Evolutionary conservation across 805 yeast genomes (phyloP).

Genomic region (Candida rishiriensis): DNA sequence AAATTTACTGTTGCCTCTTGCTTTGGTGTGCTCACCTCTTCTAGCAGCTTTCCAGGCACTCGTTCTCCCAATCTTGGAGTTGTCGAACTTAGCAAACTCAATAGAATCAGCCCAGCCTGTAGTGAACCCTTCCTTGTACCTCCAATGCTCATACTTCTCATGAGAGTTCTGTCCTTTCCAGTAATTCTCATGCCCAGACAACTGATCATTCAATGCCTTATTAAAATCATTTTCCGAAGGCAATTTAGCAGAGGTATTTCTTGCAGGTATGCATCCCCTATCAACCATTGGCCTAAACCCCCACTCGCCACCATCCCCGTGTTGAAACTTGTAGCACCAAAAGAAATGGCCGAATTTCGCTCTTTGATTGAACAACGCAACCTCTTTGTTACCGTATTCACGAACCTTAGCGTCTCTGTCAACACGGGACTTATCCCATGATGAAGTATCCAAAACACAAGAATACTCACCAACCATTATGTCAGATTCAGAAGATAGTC

Average conservation of each 20-base stretch:
- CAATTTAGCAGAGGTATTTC: conserved; percentile 17
- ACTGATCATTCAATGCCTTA: conserved; percentile 34
- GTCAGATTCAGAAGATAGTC: conserved; percentile 47
- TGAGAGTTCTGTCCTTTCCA: conserved; percentile 61
- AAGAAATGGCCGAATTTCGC: conserved; percentile 74
- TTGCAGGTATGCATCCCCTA: conserved; percentile 47
- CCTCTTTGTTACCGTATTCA: conserved; percentile 58
- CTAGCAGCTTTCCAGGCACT: conserved; percentile 67
- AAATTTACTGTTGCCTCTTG: conserved; percentile 51
- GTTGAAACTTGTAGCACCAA: conserved; percentile 86
- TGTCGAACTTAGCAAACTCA: conserved; percentile 65
- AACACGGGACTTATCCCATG: conserved; percentile 55
- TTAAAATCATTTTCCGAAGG: conserved; percentile 42
- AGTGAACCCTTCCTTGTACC: conserved; percentile 73
- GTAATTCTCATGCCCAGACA: conserved; percentile 50
- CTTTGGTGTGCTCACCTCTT: conserved; percentile 51
- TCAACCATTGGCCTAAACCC: conserved; percentile 77
- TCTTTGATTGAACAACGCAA: conserved; percentile 40
- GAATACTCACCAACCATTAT: conserved; percentile 86
- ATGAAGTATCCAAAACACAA: conserved; percentile 71
- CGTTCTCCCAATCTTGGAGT: conserved; percentile 69
- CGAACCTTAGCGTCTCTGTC: conserved; percentile 53
- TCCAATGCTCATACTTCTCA: conserved; percentile 71
- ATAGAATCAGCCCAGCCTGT: conserved; percentile 71
- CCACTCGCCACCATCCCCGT: conserved; percentile 97